Evolutionary conservation across 2,329 filamentous ascomycete species (phyloP), one percentile per base, ranked within the genome.

Genomic region (Epichloe amarillans): DNA sequence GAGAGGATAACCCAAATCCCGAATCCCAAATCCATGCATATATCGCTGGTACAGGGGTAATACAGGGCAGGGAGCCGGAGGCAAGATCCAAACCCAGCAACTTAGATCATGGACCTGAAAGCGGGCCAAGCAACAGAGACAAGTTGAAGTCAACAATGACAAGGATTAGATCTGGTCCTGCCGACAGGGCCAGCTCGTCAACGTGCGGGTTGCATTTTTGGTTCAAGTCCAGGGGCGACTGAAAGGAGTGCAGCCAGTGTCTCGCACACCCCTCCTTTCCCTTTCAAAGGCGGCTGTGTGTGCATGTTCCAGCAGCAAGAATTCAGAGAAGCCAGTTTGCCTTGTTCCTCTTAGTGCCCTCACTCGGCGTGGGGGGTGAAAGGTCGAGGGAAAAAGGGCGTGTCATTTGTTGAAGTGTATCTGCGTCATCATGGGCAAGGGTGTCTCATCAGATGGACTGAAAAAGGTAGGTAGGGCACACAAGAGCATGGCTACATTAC

Each of bases 1-100:
- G 39, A 62, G 47, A 64, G 63, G 61, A 64, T 62, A 64, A 66
- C 66, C 64, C 62, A 61, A 64, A 62, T 53, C 66, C 64, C 62
- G 61, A 64, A 62, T 53, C 54, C 50, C 26, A 30, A 11, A 30
- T 30, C 66, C 62, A 61, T 64, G 62, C 52, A 53, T 46, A 49
- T 17, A 40, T 53, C 52, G 52, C 47, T 62, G 61, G 60, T 53
- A 59, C 58, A 56, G 55, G 57, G 57, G 57, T 57, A 21, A 21
- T 21, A 23, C 62, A 59, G 64, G n/a, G n/a, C n/a, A n/a, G n/a
- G 62, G 35, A 39, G 33, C 55, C 55, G 57, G 57, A 58, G 58
- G 42, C 62, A 60, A 64, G 63, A 65, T 62, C 50, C 64, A 55
- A 63, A 61, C 62, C 60, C 56, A 46, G 46, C 26, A 42, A 26